Evolutionary conservation across 345 rosid species (phyloP).

Genomic region (Hibiscus mutabilis): DNA sequence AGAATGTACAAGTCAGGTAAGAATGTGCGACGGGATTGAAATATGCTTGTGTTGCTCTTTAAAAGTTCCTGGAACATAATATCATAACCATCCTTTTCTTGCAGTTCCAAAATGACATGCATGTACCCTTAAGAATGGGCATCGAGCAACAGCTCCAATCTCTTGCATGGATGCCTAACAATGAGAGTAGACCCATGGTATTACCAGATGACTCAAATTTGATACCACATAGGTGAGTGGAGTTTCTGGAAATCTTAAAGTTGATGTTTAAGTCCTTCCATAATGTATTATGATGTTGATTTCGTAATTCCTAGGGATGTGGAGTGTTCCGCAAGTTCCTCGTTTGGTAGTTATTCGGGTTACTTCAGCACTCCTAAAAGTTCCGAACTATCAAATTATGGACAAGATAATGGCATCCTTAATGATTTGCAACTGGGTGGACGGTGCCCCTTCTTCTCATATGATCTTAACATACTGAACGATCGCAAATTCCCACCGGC

Average conservation of each 20-base stretch:
- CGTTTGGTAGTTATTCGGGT: slow-evolving; percentile 66
- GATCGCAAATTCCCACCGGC: slow-evolving; percentile 40
- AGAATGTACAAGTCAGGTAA: slow-evolving; percentile 49
- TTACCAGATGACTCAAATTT: slow-evolving; percentile 44
- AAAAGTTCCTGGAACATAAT: not conserved
- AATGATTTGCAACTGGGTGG: slow-evolving; percentile 47
- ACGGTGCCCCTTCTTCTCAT: slow-evolving; percentile 42
- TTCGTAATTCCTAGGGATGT: slow-evolving; percentile 43
- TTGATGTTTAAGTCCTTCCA: not conserved
- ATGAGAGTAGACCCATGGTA: slow-evolving; percentile 34
- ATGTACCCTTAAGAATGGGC: slow-evolving; percentile 40
- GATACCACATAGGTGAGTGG: slow-evolving; percentile 43
- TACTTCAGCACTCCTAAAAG: slow-evolving; percentile 51
- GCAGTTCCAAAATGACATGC: slow-evolving; percentile 58
- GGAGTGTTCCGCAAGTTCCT: slow-evolving; percentile 66
- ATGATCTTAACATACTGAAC: slow-evolving; percentile 40
- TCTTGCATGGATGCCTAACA: slow-evolving; percentile 51
- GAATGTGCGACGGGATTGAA: slow-evolving; percentile 2
- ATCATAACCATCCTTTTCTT: slow-evolving; percentile 11
- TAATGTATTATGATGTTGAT: not conserved
- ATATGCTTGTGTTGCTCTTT: not conserved
- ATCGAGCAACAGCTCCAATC: slow-evolving; percentile 60
- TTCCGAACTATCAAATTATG: slow-evolving; percentile 56
- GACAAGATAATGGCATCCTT: slow-evolving; percentile 55
- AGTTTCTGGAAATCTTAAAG: not conserved